Evolutionary conservation across 75 land plant species (phyloP).

Genomic region (Pseudotsuga menziesii): DNA sequence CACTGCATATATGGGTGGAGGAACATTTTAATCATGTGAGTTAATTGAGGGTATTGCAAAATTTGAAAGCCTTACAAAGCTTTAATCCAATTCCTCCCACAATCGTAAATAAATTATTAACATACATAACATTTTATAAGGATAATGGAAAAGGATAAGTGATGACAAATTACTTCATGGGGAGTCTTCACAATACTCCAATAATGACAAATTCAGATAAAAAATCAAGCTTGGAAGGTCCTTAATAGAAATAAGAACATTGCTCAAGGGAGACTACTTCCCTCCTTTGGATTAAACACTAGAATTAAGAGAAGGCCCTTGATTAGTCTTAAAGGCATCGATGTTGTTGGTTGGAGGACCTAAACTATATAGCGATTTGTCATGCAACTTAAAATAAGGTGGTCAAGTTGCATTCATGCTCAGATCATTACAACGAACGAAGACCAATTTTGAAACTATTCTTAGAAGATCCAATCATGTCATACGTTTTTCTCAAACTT

Average conservation of each 20-base stretch:
- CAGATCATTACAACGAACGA: no score
- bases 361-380: not conserved
- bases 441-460: no score
- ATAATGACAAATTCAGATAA: not conserved
- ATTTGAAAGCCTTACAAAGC: not conserved
- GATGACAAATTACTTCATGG: not conserved
- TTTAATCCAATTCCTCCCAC: not conserved
- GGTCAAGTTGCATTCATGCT: not conserved
- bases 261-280: not conserved
- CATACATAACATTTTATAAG: not conserved
- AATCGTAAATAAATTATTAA: not conserved
- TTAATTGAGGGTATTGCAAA: not conserved
- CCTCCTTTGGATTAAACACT: not conserved
- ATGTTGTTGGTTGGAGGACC: not conserved
- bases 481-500: no score
- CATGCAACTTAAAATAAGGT: not conserved
- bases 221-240: constrained; percentile 4
- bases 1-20: constrained; percentile 10
- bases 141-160: not conserved
- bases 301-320: not conserved
- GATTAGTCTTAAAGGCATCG: not conserved
- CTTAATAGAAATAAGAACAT: not conserved
- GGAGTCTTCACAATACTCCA: not conserved
- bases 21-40: not conserved
- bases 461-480: no score